These are phyloP conservation scores for Leishmania arabica DNA, from an alignment of 208 protist species.

Conservation along the genomic window DNA sequence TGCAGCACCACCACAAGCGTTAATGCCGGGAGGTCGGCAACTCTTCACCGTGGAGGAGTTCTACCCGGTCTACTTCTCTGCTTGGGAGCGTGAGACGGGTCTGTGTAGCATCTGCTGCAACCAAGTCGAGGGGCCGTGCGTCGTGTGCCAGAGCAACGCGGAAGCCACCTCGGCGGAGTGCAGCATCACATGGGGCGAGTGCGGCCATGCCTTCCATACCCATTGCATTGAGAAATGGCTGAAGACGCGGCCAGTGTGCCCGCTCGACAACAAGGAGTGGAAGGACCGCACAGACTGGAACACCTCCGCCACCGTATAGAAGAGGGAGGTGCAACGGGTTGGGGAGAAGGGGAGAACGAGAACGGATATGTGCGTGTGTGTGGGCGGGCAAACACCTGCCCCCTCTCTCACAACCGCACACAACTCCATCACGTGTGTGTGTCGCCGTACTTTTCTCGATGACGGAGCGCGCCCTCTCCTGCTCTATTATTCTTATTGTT, in stretches of 20 bases:
- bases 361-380: neutral
- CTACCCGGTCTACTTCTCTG: constrained; percentile 96
- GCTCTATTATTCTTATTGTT: no score
- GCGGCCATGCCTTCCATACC: constrained; percentile 98
- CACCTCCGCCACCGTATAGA: constrained; percentile 8
- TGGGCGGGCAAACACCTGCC: neutral
- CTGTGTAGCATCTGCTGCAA: constrained; percentile 98
- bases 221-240: constrained; percentile 99
- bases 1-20: neutral
- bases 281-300: constrained; percentile 82
- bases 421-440: no score
- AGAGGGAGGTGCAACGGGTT: neutral
- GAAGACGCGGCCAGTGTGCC: constrained; percentile 96
- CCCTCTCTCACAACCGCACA: no score
- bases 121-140: constrained; percentile 97
- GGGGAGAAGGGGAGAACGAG: neutral
- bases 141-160: constrained; percentile 95
- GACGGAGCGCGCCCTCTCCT: no score
- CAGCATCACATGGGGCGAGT: constrained; percentile 97
- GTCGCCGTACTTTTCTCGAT: no score
- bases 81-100: constrained; percentile 96
- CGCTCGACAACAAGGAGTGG: constrained; percentile 96
- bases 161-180: constrained; percentile 71
- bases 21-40: neutral
- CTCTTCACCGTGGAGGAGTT: constrained; percentile 90